Conservation (phyloP, 2,329 filamentous ascomycete genomes). For the Colletotrichum shisoi region DNA sequence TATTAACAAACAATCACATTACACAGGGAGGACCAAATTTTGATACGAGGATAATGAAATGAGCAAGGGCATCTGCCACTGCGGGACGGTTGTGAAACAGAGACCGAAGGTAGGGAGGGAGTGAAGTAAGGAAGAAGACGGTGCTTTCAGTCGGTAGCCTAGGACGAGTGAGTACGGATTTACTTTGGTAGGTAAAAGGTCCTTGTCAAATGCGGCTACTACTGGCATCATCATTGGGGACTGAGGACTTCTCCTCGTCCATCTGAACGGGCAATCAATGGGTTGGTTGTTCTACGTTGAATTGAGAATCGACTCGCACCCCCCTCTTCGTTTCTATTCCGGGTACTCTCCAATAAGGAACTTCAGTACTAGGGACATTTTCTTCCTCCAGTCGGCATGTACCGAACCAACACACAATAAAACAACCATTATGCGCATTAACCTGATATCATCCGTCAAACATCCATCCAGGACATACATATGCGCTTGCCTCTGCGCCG, state of each 20-base stretch:
- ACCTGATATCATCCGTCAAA: conserved; percentile 28
- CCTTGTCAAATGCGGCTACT: too few species aligned
- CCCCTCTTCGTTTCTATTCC: too few species aligned
- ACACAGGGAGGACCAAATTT: conserved; percentile 9
- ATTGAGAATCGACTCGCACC: too few species aligned
- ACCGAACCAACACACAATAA: neutral
- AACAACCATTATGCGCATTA: conserved; percentile 21
- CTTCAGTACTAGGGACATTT: too few species aligned
- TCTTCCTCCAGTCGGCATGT: neutral
- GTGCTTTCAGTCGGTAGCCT: neutral
- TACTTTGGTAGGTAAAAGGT: too few species aligned
- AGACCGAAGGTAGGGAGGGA: neutral
- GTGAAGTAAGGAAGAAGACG: neutral
- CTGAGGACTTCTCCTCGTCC: too few species aligned
- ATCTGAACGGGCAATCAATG: too few species aligned
- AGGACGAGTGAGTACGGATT: too few species aligned
- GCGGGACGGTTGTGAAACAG: conserved; percentile 1
- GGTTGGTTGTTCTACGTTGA: too few species aligned
- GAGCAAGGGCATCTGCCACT: neutral
- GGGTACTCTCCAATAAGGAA: too few species aligned
- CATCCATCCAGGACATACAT: conserved; percentile 17
- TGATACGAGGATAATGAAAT: neutral
- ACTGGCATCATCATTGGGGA: too few species aligned
- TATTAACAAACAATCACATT: conserved; percentile 10
- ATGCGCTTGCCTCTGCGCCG: conserved; percentile 37